Conservation (phyloP, 2,329 filamentous ascomycete genomes). For the Pyrenophora graminea region DNA sequence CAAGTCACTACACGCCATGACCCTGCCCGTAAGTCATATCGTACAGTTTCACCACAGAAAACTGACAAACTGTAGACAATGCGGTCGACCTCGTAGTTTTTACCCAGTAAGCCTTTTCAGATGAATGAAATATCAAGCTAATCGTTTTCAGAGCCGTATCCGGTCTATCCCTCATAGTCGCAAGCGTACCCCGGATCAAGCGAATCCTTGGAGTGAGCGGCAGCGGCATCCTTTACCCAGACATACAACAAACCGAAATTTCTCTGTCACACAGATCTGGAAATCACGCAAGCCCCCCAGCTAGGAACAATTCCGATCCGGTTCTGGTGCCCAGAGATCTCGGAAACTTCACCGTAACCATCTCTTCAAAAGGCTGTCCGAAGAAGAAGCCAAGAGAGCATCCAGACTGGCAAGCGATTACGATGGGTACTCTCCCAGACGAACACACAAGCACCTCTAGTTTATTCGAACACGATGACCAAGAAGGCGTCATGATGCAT, state of each 20-base stretch:
- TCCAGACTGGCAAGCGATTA: constrained; percentile 6
- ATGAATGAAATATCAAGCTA: neutral
- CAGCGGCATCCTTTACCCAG: constrained; percentile 17
- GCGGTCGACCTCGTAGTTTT: constrained; percentile 17
- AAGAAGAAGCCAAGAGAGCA: constrained; percentile 13
- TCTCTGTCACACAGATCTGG: constrained; percentile 2
- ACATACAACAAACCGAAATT: constrained; percentile 22
- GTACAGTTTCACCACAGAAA: neutral
- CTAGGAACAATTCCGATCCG: constrained; percentile 1
- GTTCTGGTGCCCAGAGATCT: constrained; percentile 20
- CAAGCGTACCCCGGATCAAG: constrained; percentile 25
- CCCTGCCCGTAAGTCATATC: constrained; percentile 14
- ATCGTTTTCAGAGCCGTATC: constrained; percentile 17
- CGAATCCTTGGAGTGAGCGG: constrained; percentile 19
- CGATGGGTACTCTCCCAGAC: constrained; percentile 18
- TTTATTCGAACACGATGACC: constrained; percentile 15
- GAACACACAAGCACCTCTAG: constrained; percentile 30
- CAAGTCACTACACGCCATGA: constrained; percentile 11
- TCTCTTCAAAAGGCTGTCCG: constrained; percentile 12
- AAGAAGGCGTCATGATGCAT: constrained; percentile 23
- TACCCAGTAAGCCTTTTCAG: constrained; percentile 16
- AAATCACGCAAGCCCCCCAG: neutral
- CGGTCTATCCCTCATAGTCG: constrained; percentile 24
- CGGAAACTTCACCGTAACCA: constrained; percentile 20
- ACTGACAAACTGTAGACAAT: constrained; percentile 18